These are phyloP conservation scores for Brassica juncea DNA, from an alignment of 345 rosid species.

Conservation along the genomic window DNA sequence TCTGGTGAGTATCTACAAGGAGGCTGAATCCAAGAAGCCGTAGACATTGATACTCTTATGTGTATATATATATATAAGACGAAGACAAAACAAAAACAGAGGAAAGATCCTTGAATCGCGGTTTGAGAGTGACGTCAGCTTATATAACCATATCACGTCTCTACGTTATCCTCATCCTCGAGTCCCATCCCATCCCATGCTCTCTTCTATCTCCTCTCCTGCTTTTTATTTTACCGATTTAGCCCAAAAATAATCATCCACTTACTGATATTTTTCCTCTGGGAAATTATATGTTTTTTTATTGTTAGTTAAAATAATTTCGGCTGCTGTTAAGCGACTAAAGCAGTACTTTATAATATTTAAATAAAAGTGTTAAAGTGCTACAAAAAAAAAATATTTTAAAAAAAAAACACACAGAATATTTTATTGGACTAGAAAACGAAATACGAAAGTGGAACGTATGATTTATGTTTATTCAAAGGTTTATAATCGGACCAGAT, in stretches of 20 bases:
- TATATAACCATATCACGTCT: constrained; percentile 32
- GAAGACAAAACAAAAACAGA: constrained; percentile 16
- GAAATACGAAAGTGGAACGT: constrained; percentile 4
- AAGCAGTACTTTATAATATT: not conserved
- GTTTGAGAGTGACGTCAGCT: constrained; percentile 38
- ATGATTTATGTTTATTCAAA: not conserved
- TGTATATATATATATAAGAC: not conserved
- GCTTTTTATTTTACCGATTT: not conserved
- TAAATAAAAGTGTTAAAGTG: too few species aligned
- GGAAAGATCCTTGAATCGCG: constrained; percentile 38
- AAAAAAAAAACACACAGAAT: not conserved
- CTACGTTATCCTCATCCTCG: constrained; percentile 40
- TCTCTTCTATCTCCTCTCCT: not conserved
- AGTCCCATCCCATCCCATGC: constrained; percentile 22
- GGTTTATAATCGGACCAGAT: not conserved
- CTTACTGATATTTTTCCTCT: not conserved
- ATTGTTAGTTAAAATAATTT: not conserved
- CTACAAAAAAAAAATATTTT: too few species aligned
- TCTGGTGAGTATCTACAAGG: constrained; percentile 30
- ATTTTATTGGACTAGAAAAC: constrained; percentile 19
- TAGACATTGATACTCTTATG: constrained; percentile 33
- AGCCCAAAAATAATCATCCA: constrained; percentile 22
- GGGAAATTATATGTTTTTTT: not conserved
- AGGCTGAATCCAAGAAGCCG: constrained; percentile 42
- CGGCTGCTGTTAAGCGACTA: constrained; percentile 13